A percentile compares a stretch with the other conserved stretches of the same genome.
Conservation (phyloP, 768 basidiomycete genomes). For the Tricholomella constricta region DNA sequence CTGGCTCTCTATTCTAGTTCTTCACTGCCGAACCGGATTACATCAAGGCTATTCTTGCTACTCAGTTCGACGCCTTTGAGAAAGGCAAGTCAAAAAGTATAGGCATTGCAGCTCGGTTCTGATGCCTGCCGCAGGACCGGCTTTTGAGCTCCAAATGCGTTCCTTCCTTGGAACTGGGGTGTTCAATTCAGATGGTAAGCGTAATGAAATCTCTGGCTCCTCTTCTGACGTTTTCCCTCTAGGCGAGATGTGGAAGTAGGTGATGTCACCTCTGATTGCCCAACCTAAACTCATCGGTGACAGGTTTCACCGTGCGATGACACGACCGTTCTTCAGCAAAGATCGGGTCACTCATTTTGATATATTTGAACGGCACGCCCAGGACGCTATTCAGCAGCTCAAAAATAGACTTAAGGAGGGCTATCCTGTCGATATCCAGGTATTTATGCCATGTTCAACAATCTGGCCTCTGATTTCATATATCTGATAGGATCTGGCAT, state of each 20-base stretch:
- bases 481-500: constrained; percentile 38
- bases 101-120: no score
- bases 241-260: constrained; percentile 75
- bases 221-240: not conserved
- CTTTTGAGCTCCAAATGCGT: constrained; percentile 26
- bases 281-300: not conserved
- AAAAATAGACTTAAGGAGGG: constrained; percentile 46
- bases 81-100: constrained; percentile 41
- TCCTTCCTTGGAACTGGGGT: constrained; percentile 56
- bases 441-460: constrained; percentile 17
- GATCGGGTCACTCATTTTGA: constrained; percentile 66
- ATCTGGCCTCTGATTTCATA: not conserved
- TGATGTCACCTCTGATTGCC: not conserved
- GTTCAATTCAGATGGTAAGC: constrained; percentile 59
- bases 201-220: not conserved
- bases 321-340: constrained; percentile 68
- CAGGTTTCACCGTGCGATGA: constrained; percentile 67
- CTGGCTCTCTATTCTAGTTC: constrained; percentile 26
- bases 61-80: constrained; percentile 47
- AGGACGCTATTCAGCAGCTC: constrained; percentile 46
- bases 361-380: constrained; percentile 57
- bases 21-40: constrained; percentile 48
- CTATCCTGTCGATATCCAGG: constrained; percentile 62
- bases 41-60: constrained; percentile 49
- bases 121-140: constrained; percentile 20